phyloP scores from a whole-genome alignment of 305 asterid species.

The Rubia peregrina region DNA sequence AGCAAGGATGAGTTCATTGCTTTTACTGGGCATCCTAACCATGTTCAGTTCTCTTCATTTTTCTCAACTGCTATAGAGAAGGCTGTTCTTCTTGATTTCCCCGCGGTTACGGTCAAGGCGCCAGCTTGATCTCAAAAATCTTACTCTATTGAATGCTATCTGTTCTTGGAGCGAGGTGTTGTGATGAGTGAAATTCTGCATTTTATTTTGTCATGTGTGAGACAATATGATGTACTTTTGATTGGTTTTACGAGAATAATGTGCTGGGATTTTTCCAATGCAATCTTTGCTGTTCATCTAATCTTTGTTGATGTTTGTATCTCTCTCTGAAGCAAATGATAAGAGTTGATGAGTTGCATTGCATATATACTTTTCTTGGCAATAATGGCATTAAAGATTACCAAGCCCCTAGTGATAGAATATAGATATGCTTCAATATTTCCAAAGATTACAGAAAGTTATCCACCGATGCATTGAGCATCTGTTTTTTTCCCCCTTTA shows the following conservation, averaged over 20 bases:
- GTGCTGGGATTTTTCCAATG: neutral
- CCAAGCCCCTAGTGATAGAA: neutral
- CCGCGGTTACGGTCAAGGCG: constrained; percentile 48
- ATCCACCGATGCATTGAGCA: too few relatives aligned
- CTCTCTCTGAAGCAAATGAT: too few relatives aligned
- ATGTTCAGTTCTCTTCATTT: constrained; percentile 50
- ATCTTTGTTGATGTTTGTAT: too few relatives aligned
- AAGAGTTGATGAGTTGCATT: too few relatives aligned
- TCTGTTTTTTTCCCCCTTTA: neutral
- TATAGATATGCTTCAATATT: too few relatives aligned
- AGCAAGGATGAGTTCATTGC: too few relatives aligned
- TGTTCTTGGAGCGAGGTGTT: neutral
- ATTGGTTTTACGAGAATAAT: neutral
- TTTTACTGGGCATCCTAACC: too few relatives aligned
- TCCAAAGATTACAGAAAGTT: too few relatives aligned
- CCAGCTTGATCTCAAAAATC: constrained; percentile 17
- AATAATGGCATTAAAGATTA: neutral
- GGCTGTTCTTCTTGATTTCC: constrained; percentile 82
- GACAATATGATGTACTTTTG: neutral
- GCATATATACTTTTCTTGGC: neutral
- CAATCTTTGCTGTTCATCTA: neutral
- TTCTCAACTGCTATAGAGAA: constrained; percentile 69
- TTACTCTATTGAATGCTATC: neutral
- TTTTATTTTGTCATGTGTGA: neutral
- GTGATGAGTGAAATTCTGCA: constrained; percentile 6